A percentile compares a stretch with the other conserved stretches of the same genome.
Evolutionary conservation across 305 asterid genomes (phyloP).

Genomic region (Fraxinus paxiana): DNA sequence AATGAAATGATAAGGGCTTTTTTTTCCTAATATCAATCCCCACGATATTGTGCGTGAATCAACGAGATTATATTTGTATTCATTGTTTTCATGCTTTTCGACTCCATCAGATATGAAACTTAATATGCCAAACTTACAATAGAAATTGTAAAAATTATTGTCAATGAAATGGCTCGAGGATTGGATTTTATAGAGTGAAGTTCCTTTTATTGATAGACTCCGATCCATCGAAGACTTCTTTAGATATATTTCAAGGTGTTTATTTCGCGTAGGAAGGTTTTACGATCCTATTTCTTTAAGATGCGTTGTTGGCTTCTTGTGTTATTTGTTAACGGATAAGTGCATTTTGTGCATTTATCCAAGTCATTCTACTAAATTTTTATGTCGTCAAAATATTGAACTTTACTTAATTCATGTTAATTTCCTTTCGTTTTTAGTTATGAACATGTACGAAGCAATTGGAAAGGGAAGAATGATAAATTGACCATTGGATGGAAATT

Average conservation of each 20-base stretch:
- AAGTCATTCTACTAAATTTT: background rate
- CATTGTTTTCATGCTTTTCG: background rate
- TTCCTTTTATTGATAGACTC: background rate
- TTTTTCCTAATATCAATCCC: background rate
- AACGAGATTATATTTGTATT: background rate
- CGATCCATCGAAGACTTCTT: background rate
- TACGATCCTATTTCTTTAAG: background rate
- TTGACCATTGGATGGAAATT: too few species aligned
- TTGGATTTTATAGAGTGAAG: background rate
- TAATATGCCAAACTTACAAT: background rate
- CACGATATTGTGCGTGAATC: background rate
- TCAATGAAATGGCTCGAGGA: background rate
- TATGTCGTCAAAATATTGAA: background rate
- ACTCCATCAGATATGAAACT: background rate
- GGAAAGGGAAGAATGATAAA: background rate
- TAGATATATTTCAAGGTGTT: background rate
- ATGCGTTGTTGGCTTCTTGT: background rate
- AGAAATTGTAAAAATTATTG: background rate
- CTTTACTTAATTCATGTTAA: background rate
- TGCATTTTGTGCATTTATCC: background rate
- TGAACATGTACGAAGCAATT: background rate
- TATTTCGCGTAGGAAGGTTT: background rate
- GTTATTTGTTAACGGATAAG: background rate
- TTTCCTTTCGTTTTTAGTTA: too few species aligned
- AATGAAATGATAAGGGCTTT: background rate